Evolutionary conservation across 768 basidiomycete genomes (phyloP).

Genomic region (Sporobolomyces roseus): DNA sequence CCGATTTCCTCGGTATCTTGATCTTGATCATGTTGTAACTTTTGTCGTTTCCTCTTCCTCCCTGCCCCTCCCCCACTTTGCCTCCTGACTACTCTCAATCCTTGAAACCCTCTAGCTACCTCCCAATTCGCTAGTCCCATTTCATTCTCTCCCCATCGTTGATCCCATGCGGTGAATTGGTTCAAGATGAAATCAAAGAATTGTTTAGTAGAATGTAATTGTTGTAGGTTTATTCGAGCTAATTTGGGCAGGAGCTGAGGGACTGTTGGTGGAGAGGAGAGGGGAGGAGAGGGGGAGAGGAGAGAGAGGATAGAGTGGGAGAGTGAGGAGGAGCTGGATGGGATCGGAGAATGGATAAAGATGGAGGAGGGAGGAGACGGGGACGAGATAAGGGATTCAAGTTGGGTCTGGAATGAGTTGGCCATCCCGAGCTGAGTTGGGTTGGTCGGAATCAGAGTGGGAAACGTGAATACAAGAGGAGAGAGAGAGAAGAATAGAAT

Average conservation of each 20-base stretch:
- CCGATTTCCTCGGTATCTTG: not conserved
- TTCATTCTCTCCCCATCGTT: constrained; percentile 4
- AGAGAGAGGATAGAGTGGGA: constrained; percentile 12
- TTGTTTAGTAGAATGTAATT: constrained; percentile 22
- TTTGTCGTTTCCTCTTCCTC: not conserved
- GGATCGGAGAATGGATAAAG: not conserved
- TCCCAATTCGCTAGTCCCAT: constrained; percentile 23
- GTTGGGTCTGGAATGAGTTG: no score
- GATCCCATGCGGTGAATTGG: constrained; percentile 9
- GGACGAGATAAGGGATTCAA: no score
- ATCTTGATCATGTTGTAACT: not conserved
- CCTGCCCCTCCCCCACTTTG: not conserved
- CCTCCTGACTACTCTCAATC: constrained; percentile 17
- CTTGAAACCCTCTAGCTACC: constrained; percentile 4
- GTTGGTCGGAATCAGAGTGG: no score
- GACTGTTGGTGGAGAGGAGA: not conserved
- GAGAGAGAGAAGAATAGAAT: not conserved
- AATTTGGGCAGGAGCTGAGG: constrained; percentile 26
- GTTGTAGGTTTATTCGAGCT: constrained; percentile 26
- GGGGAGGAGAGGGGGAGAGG: not conserved
- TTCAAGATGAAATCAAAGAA: constrained; percentile 25
- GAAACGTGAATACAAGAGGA: not conserved
- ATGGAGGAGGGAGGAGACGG: no score
- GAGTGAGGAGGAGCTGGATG: not conserved
- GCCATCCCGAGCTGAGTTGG: no score